Percentiles rank a stretch among this genome's conserved stretches.
Evolutionary conservation across 2,329 filamentous ascomycete genomes (phyloP).

Genomic region (Tympanopsis confertula): DNA sequence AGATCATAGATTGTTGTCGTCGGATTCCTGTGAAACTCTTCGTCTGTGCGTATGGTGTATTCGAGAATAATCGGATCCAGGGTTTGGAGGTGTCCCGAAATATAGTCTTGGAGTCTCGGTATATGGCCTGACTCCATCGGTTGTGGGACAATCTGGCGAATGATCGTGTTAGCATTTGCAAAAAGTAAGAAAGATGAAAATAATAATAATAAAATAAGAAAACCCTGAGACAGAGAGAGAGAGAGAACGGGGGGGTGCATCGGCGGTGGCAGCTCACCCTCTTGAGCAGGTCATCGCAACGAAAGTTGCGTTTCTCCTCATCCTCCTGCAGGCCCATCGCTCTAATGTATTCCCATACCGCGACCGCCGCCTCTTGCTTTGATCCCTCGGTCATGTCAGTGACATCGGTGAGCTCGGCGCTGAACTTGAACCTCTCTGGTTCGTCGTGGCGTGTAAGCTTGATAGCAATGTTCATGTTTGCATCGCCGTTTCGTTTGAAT

Average conservation of each 20-base stretch:
- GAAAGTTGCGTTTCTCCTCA: slow-evolving; percentile 85
- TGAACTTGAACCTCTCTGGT: slow-evolving; percentile 74
- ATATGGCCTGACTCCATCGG: slow-evolving; percentile 66
- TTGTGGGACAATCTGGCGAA: slow-evolving; percentile 27
- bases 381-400: slow-evolving; percentile 81
- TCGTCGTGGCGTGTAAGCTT: slow-evolving; percentile 75
- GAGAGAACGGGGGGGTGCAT: no score
- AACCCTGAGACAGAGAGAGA: no score
- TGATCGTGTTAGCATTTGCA: slow-evolving; percentile 2
- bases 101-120: slow-evolving; percentile 70
- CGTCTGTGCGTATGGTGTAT: slow-evolving; percentile 89
- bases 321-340: slow-evolving; percentile 80
- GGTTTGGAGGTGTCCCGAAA: slow-evolving; percentile 66
- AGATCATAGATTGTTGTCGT: slow-evolving; percentile 82
- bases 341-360: slow-evolving; percentile 89
- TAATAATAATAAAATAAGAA: not conserved
- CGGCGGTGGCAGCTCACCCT: slow-evolving; percentile 42
- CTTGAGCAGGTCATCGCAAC: slow-evolving; percentile 73
- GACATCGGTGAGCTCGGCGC: slow-evolving; percentile 67
- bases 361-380: slow-evolving; percentile 76
- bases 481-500: slow-evolving; percentile 83
- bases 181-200: slow-evolving; percentile 2
- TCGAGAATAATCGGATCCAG: slow-evolving; percentile 72
- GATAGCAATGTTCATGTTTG: slow-evolving; percentile 83
- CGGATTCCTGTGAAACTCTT: slow-evolving; percentile 65